Conservation (phyloP, 2,329 filamentous ascomycete species). For the Triangularia verruculosa region DNA sequence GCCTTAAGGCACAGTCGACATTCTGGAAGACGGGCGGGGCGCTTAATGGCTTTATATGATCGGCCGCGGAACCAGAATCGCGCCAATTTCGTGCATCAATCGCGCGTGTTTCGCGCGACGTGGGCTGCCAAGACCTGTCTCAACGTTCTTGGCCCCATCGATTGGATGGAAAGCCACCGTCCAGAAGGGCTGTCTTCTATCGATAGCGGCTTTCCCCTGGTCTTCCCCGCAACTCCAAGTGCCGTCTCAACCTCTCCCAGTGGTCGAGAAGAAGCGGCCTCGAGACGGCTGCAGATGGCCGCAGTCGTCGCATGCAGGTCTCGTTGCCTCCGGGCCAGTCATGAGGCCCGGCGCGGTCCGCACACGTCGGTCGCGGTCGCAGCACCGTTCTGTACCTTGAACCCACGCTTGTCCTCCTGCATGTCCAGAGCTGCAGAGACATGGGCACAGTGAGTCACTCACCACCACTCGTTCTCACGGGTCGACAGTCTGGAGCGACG, state of each 20-base stretch:
- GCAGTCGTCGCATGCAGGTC: conserved; percentile 27
- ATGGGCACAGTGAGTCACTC: conserved; percentile 32
- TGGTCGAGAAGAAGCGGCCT: conserved; percentile 24
- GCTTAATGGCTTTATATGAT: conserved; percentile 22
- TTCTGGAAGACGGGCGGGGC: conserved; percentile 10
- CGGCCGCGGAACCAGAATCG: conserved; percentile 15
- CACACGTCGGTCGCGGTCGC: conserved; percentile 23
- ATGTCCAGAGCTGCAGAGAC: conserved; percentile 16
- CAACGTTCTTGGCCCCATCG: background rate
- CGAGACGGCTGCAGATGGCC: conserved; percentile 28
- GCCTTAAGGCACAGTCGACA: background rate
- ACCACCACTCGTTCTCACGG: conserved; percentile 30
- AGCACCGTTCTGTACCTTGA: conserved; percentile 8
- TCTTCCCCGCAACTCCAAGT: conserved; percentile 16
- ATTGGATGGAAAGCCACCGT: conserved; percentile 15
- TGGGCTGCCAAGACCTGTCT: conserved; percentile 17
- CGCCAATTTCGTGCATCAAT: conserved; percentile 26
- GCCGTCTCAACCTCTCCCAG: conserved; percentile 22
- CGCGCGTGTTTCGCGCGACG: conserved; percentile 25
- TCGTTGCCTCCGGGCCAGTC: conserved; percentile 24
- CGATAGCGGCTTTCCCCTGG: conserved; percentile 31
- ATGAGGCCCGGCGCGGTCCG: conserved; percentile 27
- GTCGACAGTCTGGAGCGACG: conserved; percentile 26
- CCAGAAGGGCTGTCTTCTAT: conserved; percentile 18
- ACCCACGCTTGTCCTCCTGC: conserved; percentile 18